Conservation (phyloP, 2,329 filamentous ascomycete genomes). For the Clarireedia sp. region DNA sequence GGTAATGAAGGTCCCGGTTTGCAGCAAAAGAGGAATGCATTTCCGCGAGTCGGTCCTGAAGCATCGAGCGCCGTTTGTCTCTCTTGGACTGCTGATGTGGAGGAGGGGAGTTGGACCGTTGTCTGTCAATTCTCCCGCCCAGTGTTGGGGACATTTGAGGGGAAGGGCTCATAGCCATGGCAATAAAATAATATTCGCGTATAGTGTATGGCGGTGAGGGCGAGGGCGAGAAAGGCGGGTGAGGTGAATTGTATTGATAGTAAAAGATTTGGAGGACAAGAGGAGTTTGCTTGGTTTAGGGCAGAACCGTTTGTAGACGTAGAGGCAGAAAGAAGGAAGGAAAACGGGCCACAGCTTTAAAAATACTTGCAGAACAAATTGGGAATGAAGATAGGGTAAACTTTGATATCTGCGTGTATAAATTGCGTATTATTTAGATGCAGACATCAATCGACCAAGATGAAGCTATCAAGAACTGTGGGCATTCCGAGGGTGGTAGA, state of each 20-base stretch:
- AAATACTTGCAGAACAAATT: too few species aligned
- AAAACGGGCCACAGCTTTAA: too few species aligned
- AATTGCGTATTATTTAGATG: too few species aligned
- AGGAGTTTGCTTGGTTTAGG: too few species aligned
- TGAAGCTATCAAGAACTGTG: too few species aligned
- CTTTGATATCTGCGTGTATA: too few species aligned
- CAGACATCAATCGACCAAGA: too few species aligned
- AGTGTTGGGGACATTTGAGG: slow-evolving; percentile 26
- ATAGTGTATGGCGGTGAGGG: background rate
- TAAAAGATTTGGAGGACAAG: too few species aligned
- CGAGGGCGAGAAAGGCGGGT: background rate
- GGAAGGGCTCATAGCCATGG: slow-evolving; percentile 26
- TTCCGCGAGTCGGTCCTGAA: slow-evolving; percentile 69
- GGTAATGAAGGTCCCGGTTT: slow-evolving; percentile 76
- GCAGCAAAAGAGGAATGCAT: slow-evolving; percentile 71
- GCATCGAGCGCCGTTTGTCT: slow-evolving; percentile 78
- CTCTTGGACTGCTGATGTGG: slow-evolving; percentile 56
- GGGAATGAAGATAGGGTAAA: too few species aligned
- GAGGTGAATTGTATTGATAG: background rate
- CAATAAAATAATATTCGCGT: background rate
- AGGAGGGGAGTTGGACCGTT: slow-evolving; percentile 27
- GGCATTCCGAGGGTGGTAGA: too few species aligned
- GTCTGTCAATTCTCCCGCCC: slow-evolving; percentile 21
- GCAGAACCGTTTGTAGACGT: too few species aligned
- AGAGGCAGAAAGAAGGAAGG: too few species aligned